Evolutionary conservation across 768 basidiomycete species (phyloP), one percentile per base, ranked within the genome.

Genomic region (Melanogaster broomeanus): DNA sequence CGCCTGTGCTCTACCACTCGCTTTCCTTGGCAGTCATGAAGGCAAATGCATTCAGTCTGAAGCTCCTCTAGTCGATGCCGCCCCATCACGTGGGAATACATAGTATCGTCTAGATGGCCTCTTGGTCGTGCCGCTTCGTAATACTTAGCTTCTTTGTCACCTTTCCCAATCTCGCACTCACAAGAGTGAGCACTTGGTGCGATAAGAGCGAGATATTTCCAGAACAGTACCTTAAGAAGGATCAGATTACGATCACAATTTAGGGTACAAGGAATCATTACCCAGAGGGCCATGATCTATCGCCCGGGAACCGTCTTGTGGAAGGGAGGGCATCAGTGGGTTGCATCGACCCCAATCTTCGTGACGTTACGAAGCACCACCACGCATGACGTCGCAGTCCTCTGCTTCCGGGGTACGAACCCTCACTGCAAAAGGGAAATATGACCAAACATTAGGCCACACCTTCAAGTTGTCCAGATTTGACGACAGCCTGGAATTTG

Each of bases 401-500:
- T 38, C 40, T 27, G 31, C 57, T 44, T 39, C 53, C 25, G 40
- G 49, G 53, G 50, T 27, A 33, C 49, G 21, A 44, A 45, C 56
- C 60, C 52, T 55, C 48, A 41, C 60, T 53, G 54, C 34, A 63
- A 34, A 45, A 53, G 56, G 58, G 46, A 45, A 41, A 24, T 48
- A 51, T 27, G 41, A 48, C 28, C 35, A 49, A 21, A 21, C 45
- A 15, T 50, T 48, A 19, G 49, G 47, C 56, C 59, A 42, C 25
- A 45, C 27, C 49, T 31, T 41, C 35, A 46, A 48, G 45, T 21
- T 38, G 4, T 21, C 41, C 41, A 21, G 30, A 21, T 31, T n/a
- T n/a, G 39, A 49, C n/a, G 40, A 30, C 10, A n/a, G 18, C n/a
- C n/a, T n/a, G n/a, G n/a, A n/a, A 19, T 8, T 41, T 41, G 55